These are phyloP conservation scores for Onygenales sp. DNA, from an alignment of 2,329 filamentous ascomycete genomes.

Conservation along the genomic window DNA sequence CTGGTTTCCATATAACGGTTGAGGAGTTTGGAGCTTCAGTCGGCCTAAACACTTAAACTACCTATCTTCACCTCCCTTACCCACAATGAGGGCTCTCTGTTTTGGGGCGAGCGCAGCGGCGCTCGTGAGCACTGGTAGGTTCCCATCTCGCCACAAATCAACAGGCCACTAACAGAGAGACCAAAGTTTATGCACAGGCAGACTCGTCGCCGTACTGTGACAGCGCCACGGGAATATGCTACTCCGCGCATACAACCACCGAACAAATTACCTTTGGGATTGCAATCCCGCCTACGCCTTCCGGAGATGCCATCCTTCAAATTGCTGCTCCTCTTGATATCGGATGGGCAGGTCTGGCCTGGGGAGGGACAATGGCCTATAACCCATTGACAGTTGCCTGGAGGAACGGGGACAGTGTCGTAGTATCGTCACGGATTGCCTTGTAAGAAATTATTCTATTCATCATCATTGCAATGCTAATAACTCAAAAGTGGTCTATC, in stretches of 20 bases:
- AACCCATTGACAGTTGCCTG: conserved; percentile 39
- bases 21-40: neutral
- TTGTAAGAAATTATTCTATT: conserved; percentile 26
- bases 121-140: neutral
- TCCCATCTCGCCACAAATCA: neutral
- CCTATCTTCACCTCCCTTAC: neutral
- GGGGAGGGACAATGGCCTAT: conserved; percentile 43
- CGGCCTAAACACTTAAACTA: neutral
- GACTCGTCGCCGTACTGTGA: conserved; percentile 19
- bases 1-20: neutral
- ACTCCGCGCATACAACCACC: conserved; percentile 32
- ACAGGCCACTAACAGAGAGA: neutral
- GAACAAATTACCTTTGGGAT: conserved; percentile 18
- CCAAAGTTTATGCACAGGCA: neutral
- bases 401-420: conserved; percentile 33
- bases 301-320: conserved; percentile 36
- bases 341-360: conserved; percentile 41
- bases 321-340: conserved; percentile 34
- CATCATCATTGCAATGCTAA: neutral
- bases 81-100: neutral
- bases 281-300: conserved; percentile 27
- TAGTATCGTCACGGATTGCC: conserved; percentile 36
- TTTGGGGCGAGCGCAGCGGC: neutral
- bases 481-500: neutral
- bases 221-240: conserved; percentile 34